phyloP scores from a whole-genome alignment of 2,329 filamentous ascomycete species.

The Diplodia corticola region DNA sequence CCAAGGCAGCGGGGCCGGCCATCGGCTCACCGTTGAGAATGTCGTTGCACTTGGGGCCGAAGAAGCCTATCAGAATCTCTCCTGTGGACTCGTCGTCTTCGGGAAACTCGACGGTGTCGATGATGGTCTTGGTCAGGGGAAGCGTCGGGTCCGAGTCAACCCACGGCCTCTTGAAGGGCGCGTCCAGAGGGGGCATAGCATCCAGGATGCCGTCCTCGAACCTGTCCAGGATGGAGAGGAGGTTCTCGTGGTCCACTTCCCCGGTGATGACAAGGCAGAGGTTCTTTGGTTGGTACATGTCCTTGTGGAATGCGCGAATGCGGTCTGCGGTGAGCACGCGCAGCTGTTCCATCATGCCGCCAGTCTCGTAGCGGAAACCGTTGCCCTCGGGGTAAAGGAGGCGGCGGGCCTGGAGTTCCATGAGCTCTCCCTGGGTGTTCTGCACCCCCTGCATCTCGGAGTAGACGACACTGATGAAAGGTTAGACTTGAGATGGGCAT shows the following conservation, averaged over 20 bases:
- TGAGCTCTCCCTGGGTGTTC: conserved; percentile 79
- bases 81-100: conserved; percentile 95
- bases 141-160: conserved; percentile 81
- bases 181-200: conserved; percentile 72
- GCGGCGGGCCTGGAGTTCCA: conserved; percentile 78
- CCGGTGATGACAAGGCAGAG: conserved; percentile 89
- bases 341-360: conserved; percentile 90
- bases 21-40: conserved; percentile 50
- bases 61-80: conserved; percentile 81
- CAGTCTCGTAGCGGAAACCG: conserved; percentile 97
- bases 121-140: conserved; percentile 66
- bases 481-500: conserved; percentile 24
- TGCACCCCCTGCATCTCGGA: conserved; percentile 98
- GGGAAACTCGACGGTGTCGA: conserved; percentile 85
- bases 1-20: not conserved
- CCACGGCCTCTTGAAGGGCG: conserved; percentile 85
- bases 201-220: conserved; percentile 87
- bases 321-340: conserved; percentile 82
- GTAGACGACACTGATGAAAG: conserved; percentile 71
- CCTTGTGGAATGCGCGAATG: conserved; percentile 90
- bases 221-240: conserved; percentile 77
- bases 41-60: conserved; percentile 81
- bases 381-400: conserved; percentile 84
- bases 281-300: conserved; percentile 98
- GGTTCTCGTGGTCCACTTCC: conserved; percentile 78